These are phyloP conservation scores for Byssothecium circinans DNA, from an alignment of 2,329 filamentous ascomycete species.

Conservation along the genomic window DNA sequence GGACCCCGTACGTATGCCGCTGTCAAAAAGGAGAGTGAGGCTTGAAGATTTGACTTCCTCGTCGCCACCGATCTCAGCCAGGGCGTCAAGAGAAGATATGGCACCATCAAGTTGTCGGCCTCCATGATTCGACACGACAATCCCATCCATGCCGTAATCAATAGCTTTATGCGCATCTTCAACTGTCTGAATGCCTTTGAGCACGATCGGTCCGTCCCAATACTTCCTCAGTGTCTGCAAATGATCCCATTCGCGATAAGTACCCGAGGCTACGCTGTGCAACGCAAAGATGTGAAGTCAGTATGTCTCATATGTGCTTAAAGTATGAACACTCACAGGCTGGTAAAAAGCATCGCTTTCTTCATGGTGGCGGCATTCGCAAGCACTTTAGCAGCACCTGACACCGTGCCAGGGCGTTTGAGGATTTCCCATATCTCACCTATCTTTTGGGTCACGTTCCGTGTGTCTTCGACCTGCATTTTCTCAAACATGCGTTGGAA, in stretches of 20 bases:
- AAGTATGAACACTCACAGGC: constrained; percentile 9
- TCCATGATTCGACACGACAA: constrained; percentile 44
- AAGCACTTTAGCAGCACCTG: constrained; percentile 37
- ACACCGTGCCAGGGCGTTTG: constrained; percentile 38
- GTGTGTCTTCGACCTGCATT: constrained; percentile 33
- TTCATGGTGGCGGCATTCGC: constrained; percentile 37
- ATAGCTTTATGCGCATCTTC: constrained; percentile 42
- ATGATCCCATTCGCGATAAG: constrained; percentile 40
- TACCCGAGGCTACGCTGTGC: constrained; percentile 32
- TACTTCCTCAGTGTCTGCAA: constrained; percentile 34
- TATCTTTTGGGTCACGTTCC: constrained; percentile 35
- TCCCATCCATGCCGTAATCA: constrained; percentile 40
- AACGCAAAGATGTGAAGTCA: no score
- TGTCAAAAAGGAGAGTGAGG: constrained; percentile 41
- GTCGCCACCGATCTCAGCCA: constrained; percentile 41
- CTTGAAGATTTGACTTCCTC: constrained; percentile 32
- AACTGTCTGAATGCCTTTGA: constrained; percentile 45
- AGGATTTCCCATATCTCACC: constrained; percentile 42
- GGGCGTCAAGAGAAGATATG: constrained; percentile 36
- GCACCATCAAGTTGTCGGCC: constrained; percentile 43
- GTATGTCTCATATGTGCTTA: no score
- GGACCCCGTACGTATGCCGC: constrained; percentile 39
- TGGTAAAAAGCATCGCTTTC: constrained; percentile 42
- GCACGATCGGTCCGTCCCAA: constrained; percentile 44
- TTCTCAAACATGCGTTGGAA: constrained; percentile 41